A percentile compares a stretch with the other conserved stretches of the same genome.
These are phyloP conservation scores for Ascoidea rubescens DNA, from an alignment of 805 yeast species.

Conservation along the genomic window DNA sequence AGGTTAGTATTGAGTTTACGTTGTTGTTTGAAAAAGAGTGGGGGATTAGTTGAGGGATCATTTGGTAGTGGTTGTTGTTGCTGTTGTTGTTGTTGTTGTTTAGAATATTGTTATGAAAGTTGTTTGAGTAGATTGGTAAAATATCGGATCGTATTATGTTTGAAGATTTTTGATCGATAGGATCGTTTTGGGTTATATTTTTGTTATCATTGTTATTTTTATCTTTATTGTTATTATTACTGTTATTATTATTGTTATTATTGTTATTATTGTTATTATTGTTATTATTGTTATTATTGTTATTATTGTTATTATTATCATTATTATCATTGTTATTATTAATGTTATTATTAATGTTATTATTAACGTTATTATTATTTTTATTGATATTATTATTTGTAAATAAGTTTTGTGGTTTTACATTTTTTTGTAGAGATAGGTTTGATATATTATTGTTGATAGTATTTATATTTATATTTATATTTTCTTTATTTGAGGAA, in stretches of 20 bases:
- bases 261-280: neutral
- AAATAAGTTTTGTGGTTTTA: no score
- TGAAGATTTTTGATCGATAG: neutral
- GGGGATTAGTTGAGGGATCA: neutral
- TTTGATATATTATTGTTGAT: no score
- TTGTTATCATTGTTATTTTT: neutral
- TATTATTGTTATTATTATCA: neutral
- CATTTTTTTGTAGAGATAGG: no score
- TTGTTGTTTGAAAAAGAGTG: neutral
- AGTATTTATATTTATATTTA: no score
- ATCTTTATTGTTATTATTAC: neutral
- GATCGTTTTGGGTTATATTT: neutral
- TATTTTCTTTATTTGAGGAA: no score
- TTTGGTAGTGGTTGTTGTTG: neutral
- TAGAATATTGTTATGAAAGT: no score
- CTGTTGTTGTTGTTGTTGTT: neutral
- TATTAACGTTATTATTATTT: neutral
- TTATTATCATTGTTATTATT: neutral
- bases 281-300: neutral
- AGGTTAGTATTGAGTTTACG: neutral
- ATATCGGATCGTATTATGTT: neutral
- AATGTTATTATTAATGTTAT: neutral
- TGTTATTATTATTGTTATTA: neutral
- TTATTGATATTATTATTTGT: neutral
- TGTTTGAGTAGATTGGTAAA: neutral